Evolutionary conservation across 208 protist species (phyloP).

Genomic region (Trypanosoma lewisi): DNA sequence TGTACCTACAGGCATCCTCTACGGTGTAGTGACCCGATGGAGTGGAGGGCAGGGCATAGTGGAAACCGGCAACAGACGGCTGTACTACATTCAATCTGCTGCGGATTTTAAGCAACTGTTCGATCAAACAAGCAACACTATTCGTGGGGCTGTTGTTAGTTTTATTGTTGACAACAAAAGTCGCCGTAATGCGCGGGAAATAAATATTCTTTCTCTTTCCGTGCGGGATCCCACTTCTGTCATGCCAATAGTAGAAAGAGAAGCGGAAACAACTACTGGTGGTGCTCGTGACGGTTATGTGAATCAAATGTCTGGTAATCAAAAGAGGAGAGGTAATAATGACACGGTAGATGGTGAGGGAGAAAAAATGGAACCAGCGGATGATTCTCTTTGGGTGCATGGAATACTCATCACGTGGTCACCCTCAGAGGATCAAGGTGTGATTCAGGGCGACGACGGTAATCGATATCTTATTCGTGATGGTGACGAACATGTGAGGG

Average conservation of each 20-base stretch:
- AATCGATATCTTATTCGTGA: conserved; percentile 82
- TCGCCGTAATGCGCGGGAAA: conserved; percentile 49
- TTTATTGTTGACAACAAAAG: conserved; percentile 50
- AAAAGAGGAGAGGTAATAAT: background rate
- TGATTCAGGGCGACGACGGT: conserved; percentile 72
- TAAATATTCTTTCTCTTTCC: conserved; percentile 72
- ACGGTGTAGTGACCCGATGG: conserved; percentile 88
- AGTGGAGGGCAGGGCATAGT: conserved; percentile 84
- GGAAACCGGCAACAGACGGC: conserved; percentile 60
- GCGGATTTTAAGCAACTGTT: conserved; percentile 80
- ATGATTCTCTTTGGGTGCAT: conserved; percentile 45
- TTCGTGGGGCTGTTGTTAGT: conserved; percentile 81
- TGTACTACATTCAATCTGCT: conserved; percentile 73
- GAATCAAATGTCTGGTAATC: too few relatives aligned
- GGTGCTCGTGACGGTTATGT: background rate
- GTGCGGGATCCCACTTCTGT: conserved; percentile 33
- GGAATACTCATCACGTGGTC: conserved; percentile 80
- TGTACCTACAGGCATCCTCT: conserved; percentile 41
- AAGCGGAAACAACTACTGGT: conserved; percentile 6
- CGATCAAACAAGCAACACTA: conserved; percentile 41
- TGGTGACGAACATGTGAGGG: conserved; percentile 63
- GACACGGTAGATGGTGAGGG: conserved; percentile 2
- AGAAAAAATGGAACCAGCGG: conserved; percentile 34
- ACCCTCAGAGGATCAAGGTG: conserved; percentile 68
- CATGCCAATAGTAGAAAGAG: conserved; percentile 46